phyloP scores from a whole-genome alignment of 306 rosid genomes.

The Rosa chinensis region DNA sequence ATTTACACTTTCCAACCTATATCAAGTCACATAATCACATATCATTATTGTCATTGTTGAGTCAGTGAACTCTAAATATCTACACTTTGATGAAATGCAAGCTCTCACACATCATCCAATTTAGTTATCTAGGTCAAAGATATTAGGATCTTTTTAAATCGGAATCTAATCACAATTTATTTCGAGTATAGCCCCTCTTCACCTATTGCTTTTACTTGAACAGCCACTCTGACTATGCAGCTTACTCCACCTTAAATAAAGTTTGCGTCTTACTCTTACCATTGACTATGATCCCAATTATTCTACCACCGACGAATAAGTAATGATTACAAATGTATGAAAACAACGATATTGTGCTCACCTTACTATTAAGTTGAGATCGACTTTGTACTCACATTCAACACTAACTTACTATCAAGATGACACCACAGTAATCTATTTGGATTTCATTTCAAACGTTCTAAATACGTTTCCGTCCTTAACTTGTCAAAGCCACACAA shows the following conservation, averaged over 20 bases:
- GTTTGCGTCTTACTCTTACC: background rate
- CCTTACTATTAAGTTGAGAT: background rate
- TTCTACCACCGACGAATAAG: background rate
- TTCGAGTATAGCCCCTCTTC: background rate
- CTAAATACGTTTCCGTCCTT: background rate
- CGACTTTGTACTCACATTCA: background rate
- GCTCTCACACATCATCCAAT: background rate
- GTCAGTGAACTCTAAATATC: background rate
- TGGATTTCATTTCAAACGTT: background rate
- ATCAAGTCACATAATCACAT: background rate
- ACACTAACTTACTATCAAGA: background rate
- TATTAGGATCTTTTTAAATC: background rate
- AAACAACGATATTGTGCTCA: background rate
- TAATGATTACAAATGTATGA: background rate
- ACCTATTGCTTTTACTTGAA: background rate
- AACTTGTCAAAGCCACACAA: slow-evolving; percentile 4
- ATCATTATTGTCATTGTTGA: too few relatives aligned
- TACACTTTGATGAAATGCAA: background rate
- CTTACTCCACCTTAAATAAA: background rate
- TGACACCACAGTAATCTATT: background rate
- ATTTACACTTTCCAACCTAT: too few relatives aligned
- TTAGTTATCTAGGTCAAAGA: background rate
- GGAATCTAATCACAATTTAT: background rate
- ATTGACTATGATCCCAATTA: background rate
- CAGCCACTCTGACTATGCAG: background rate